Conservation (phyloP, 306 rosid genomes). For the Luffa aegyptiaca region DNA sequence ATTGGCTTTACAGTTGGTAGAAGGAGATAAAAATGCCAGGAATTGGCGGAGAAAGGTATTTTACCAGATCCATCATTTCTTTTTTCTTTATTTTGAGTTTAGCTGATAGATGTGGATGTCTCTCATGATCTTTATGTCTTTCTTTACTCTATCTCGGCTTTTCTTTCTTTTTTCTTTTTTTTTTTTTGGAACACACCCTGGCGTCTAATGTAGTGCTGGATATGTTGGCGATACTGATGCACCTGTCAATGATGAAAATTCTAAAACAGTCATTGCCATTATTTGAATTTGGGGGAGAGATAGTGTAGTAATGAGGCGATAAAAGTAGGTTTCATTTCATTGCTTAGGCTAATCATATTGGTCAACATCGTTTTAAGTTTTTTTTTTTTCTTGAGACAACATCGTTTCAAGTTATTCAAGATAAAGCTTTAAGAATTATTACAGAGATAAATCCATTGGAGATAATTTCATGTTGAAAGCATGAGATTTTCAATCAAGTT, state of each 20-base stretch:
- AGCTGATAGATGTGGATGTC: background rate
- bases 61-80: background rate
- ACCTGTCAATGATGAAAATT: background rate
- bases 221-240: background rate
- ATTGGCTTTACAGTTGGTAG: constrained; percentile 63
- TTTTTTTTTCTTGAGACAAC: background rate
- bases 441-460: background rate
- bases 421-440: background rate
- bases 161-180: background rate
- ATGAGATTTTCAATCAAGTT: too few species aligned
- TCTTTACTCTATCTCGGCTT: background rate
- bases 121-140: background rate
- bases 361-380: background rate
- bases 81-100: background rate
- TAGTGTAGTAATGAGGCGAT: background rate
- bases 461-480: too few species aligned
- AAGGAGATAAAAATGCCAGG: constrained; percentile 75
- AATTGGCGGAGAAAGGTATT: constrained; percentile 93
- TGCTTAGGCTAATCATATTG: background rate
- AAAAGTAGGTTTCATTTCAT: background rate
- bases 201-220: background rate
- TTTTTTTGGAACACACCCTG: background rate
- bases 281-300: background rate
- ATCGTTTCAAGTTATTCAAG: background rate
- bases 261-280: background rate